Base-by-base conservation (phyloP, 1,139 yeast genomes). In the Taiozyma onychis region DNA sequence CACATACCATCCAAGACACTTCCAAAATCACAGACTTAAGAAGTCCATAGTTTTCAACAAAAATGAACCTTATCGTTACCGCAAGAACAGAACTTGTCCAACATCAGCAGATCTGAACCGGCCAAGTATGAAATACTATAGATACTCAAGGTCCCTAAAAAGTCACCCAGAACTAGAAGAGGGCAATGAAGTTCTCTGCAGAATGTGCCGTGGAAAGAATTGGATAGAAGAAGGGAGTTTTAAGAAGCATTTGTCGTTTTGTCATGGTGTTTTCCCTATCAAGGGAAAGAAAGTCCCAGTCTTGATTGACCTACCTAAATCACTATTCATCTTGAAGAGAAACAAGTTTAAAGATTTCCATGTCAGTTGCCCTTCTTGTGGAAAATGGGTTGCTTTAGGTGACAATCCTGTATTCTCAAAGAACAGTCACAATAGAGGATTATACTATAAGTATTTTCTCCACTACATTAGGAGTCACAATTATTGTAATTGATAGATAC, bases 211-310 rank as follows among this genome's bases (percentile, higher is more conserved):
- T 14, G 62, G 60, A 2, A 46, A 51, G 28, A 59, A 61, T 24
- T 62, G 67, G 67, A 44, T 60, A 10, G 21, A 42, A 3, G 56
- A 51, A 35, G 1, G 8, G 3, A 30, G 50, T 3, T 59, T 53
- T 43, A 42, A 51, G 4, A 48, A 53, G 2, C 67, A 64, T 52
- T 48, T 63, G 37, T 54, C 60, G 9, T 51, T 61, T 18, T 57
- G 61, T 1, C 67, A 64, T 51, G 67, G 67, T 11, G 50, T 64
- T 18, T 41, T 59, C n/a, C 28, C 53, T 4, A 34, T 46, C 21
- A 47, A 51, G 2, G 47, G 44, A 10, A 32, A 21, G 6, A 37
- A 39, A n/a, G 28, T 24, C 6, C 46, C 50, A 6, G 37, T 42
- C n/a, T 43, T 60, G 4, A 43, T 63, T 14, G 63, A 62, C 1